phyloP scores from a whole-genome alignment of 2,329 filamentous ascomycete species.

The Aspergillus flavus region DNA sequence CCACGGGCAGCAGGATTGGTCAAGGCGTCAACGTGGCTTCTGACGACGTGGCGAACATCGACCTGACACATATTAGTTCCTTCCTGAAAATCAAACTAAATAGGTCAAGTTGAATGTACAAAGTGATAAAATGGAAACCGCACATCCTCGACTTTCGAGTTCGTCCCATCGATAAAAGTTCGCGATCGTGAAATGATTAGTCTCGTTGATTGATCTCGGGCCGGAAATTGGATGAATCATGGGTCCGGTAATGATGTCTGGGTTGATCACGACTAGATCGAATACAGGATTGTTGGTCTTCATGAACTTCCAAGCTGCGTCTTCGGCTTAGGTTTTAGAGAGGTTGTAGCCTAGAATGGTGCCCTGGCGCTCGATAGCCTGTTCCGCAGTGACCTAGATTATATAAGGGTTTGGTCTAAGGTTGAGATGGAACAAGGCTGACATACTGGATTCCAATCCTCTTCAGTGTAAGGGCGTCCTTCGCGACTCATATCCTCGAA shows the following conservation, averaged over 20 bases:
- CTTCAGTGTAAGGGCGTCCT: conserved; percentile 28
- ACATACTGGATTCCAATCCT: conserved; percentile 24
- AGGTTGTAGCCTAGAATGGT: conserved; percentile 20
- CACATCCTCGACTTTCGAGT: conserved; percentile 20
- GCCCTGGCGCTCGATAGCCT: conserved; percentile 18
- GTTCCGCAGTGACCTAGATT: conserved; percentile 17
- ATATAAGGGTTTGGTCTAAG: not conserved
- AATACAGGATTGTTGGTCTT: conserved; percentile 13
- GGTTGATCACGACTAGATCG: conserved; percentile 21
- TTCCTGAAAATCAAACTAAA: too few relatives aligned
- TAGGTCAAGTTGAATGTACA: conserved; percentile 1
- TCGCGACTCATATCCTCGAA: conserved; percentile 21
- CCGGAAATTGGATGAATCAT: conserved; percentile 25
- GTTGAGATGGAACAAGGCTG: not conserved
- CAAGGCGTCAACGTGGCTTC: conserved; percentile 14
- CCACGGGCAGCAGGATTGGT: conserved; percentile 9
- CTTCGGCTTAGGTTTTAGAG: conserved; percentile 17
- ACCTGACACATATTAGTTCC: not conserved
- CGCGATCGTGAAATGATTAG: conserved; percentile 23
- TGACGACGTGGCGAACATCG: conserved; percentile 17
- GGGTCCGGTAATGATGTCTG: conserved; percentile 26
- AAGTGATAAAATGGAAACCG: conserved; percentile 23
- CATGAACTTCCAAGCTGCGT: conserved; percentile 22
- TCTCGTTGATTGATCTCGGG: conserved; percentile 23
- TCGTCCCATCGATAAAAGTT: conserved; percentile 28